Evolutionary conservation across 1,139 yeast species (phyloP).

Genomic region (Groenewaldozyma sp.): DNA sequence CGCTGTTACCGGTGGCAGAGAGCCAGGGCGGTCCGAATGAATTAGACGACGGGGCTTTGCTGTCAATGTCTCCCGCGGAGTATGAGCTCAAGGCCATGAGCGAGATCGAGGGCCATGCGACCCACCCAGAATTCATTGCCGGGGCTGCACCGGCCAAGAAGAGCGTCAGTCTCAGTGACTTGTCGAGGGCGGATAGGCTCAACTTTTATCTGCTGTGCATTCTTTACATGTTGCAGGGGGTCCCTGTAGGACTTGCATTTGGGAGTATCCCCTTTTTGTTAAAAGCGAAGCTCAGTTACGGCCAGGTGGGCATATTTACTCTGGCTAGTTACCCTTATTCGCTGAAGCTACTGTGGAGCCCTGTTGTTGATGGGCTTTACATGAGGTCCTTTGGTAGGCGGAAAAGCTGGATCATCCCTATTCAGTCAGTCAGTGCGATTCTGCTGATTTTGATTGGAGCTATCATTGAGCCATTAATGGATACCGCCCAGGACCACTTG

Average conservation of each 20-base stretch:
- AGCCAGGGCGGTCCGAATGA: not conserved
- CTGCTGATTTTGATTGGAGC: slow-evolving; percentile 58
- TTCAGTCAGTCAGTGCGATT: slow-evolving; percentile 67
- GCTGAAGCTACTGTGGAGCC: slow-evolving; percentile 87
- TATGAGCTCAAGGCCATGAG: not conserved
- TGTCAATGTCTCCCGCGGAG: not conserved
- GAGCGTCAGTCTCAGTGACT: slow-evolving; percentile 16
- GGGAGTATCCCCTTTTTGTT: slow-evolving; percentile 92
- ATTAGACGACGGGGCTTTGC: not conserved
- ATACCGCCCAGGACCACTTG: slow-evolving; percentile 47
- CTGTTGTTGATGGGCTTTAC: slow-evolving; percentile 85
- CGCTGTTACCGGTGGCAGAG: slow-evolving; percentile 1
- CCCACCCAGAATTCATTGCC: not conserved
- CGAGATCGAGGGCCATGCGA: not conserved
- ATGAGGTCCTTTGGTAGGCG: slow-evolving; percentile 64
- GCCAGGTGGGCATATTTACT: slow-evolving; percentile 85
- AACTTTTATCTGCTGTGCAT: slow-evolving; percentile 65
- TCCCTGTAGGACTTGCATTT: slow-evolving; percentile 92
- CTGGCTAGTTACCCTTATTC: slow-evolving; percentile 94
- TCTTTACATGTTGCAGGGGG: slow-evolving; percentile 79
- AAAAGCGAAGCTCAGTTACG: slow-evolving; percentile 71
- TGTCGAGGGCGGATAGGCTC: slow-evolving; percentile 33
- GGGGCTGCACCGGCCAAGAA: slow-evolving; percentile 4
- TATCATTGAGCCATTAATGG: slow-evolving; percentile 43
- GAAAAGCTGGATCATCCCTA: slow-evolving; percentile 90